Conservation (phyloP, 2,329 filamentous ascomycete genomes). For the Neopestalotiopsis rosae region DNA sequence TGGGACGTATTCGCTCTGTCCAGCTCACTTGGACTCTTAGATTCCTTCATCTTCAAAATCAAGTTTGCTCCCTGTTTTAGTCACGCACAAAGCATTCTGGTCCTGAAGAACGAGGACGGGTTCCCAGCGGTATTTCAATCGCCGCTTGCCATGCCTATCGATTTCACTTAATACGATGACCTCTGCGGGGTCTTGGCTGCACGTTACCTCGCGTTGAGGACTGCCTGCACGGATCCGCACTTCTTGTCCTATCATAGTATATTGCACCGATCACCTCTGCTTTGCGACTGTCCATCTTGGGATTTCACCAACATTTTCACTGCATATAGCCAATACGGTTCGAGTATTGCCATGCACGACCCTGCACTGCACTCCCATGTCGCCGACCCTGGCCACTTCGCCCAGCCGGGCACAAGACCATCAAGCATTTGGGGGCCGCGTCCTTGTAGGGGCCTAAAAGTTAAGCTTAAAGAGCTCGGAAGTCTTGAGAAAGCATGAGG, state of each 20-base stretch:
- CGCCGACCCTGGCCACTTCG: not conserved
- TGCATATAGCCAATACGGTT: not conserved
- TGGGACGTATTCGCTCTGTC: too few species aligned
- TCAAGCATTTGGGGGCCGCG: not conserved
- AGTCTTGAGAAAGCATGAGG: too few species aligned
- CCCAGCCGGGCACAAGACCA: not conserved
- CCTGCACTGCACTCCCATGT: not conserved
- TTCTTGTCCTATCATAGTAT: not conserved
- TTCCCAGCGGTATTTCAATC: not conserved
- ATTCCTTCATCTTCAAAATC: too few species aligned
- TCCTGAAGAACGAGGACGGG: not conserved
- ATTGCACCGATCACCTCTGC: not conserved
- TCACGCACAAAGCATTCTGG: not conserved
- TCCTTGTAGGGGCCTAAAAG: not conserved
- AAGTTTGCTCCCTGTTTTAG: too few species aligned
- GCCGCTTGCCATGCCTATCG: not conserved
- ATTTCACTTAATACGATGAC: not conserved
- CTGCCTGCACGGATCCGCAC: not conserved
- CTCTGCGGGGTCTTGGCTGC: not conserved
- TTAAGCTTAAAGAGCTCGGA: too few species aligned
- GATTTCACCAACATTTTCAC: not conserved
- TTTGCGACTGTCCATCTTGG: not conserved
- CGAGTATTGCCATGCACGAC: not conserved
- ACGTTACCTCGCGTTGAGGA: not conserved
- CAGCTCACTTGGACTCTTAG: too few species aligned